Evolutionary conservation across 306 rosid genomes (phyloP).

Genomic region (Hippophae tibetana): DNA sequence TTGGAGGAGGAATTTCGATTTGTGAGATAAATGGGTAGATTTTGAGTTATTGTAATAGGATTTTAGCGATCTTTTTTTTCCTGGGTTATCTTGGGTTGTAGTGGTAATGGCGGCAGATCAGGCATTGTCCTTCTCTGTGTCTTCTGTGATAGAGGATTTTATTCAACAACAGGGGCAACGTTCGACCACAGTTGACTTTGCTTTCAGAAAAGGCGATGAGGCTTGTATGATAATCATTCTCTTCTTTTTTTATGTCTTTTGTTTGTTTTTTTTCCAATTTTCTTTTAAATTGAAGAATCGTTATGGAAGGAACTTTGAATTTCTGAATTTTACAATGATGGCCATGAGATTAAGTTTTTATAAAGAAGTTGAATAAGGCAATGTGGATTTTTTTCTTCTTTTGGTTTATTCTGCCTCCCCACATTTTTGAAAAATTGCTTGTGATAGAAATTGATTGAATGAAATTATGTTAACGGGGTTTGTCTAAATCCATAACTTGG

Average conservation of each 20-base stretch:
- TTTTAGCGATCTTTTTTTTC: not conserved
- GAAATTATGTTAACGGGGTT: not conserved
- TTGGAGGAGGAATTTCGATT: not conserved
- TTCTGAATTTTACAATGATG: no score
- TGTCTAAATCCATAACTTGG: no score
- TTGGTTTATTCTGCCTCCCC: no score
- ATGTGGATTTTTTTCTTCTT: no score
- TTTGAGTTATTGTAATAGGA: slow-evolving; percentile 18
- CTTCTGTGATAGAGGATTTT: slow-evolving; percentile 70
- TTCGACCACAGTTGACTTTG: slow-evolving; percentile 28
- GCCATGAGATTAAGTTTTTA: no score
- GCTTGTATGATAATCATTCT: slow-evolving; percentile 35
- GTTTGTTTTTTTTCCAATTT: slow-evolving; percentile 1
- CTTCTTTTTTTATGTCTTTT: not conserved
- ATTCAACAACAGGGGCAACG: slow-evolving; percentile 48
- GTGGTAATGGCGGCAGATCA: slow-evolving; percentile 50
- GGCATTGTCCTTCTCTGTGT: slow-evolving; percentile 47
- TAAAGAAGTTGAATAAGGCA: no score
- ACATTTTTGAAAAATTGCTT: not conserved
- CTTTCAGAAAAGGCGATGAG: slow-evolving; percentile 68
- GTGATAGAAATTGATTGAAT: not conserved
- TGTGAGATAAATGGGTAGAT: slow-evolving; percentile 10
- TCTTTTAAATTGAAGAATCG: not conserved
- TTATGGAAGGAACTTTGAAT: no score
- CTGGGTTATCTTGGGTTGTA: slow-evolving; percentile 6